Conservation (phyloP, 306 rosid species). For the Rosa persica region DNA sequence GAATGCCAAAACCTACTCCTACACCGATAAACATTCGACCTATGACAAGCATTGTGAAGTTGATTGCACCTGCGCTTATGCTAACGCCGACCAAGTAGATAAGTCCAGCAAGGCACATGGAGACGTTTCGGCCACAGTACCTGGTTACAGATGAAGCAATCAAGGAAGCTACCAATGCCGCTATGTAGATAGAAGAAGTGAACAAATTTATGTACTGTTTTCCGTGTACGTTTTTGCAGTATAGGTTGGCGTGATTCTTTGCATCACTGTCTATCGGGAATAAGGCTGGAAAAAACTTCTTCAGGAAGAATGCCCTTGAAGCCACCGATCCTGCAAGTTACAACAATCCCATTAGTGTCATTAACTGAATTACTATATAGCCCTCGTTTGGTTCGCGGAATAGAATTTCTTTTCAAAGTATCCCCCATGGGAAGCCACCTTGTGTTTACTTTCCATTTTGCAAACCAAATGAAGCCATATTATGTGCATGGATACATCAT, state of each 20-base stretch:
- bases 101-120: slow-evolving; percentile 35
- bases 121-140: slow-evolving; percentile 30
- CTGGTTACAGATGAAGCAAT: slow-evolving; percentile 41
- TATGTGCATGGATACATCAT: neutral
- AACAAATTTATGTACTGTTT: slow-evolving; percentile 27
- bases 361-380: neutral
- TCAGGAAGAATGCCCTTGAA: slow-evolving; percentile 36
- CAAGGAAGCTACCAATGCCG: slow-evolving; percentile 42
- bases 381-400: neutral
- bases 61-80: slow-evolving; percentile 20
- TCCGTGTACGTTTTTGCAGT: slow-evolving; percentile 31
- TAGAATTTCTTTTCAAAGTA: too few relatives aligned
- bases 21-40: slow-evolving; percentile 42
- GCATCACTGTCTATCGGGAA: neutral
- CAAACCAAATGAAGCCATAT: neutral
- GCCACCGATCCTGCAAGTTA: slow-evolving; percentile 40
- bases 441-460: neutral
- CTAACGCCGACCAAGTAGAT: slow-evolving; percentile 34
- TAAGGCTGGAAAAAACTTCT: slow-evolving; percentile 31
- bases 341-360: neutral
- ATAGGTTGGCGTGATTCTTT: neutral
- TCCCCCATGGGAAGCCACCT: too few relatives aligned
- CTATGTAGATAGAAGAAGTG: slow-evolving; percentile 47
- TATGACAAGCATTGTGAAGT: slow-evolving; percentile 27
- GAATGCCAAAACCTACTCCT: slow-evolving; percentile 40